Evolutionary conservation across 106 monocot genomes (phyloP), one percentile per base, ranked within the genome.

Genomic region (Dioscorea dumetorum): DNA sequence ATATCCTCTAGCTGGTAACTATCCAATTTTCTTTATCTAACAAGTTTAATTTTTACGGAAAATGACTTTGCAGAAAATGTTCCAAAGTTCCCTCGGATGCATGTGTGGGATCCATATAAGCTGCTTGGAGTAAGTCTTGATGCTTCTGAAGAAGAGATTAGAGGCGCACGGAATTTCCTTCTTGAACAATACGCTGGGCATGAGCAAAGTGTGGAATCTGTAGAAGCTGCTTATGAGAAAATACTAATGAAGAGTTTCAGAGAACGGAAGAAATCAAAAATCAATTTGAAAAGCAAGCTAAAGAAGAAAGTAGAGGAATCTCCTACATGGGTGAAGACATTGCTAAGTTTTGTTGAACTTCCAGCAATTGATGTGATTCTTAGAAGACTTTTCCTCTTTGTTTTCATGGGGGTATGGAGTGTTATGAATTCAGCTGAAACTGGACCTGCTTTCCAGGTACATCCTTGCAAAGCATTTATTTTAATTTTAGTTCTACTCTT

Each of bases 401-500:
- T 78, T 64, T 97, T 97, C 75, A 83, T 97, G 83, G 95, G 78
- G 3, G 89, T 60, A 53, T 97, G 95, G 95, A 97, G 95, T 70
- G 72, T 97, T 33, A 74, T 87, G 58, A 83, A 62, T 70, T 84
- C 91, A 53, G 80, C 85, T 24, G 83, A 89, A 41, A 77, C 82
- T 70, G 95, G 91, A 3, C 95, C 95, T 82, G 95, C 95, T 61
- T 97, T 97, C 61, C 95, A 94, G 68, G 94, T 94, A 87, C 58
- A 85, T 48, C 67, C 9, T 72, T 64, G 17, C 0, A 6, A 41
- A 41, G 28, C 28, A 28, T 28, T 28, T 1, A 28, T 28, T 28
- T 3, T 41, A 41, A 10, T 41, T 41, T 41, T 41, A 10, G 10
- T 41, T 41, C 10, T 41, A 41, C 41, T 41, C 41, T 41, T 41